Evolutionary conservation across 2,329 filamentous ascomycete genomes (phyloP).

Genomic region (Fusarium duplospermum): DNA sequence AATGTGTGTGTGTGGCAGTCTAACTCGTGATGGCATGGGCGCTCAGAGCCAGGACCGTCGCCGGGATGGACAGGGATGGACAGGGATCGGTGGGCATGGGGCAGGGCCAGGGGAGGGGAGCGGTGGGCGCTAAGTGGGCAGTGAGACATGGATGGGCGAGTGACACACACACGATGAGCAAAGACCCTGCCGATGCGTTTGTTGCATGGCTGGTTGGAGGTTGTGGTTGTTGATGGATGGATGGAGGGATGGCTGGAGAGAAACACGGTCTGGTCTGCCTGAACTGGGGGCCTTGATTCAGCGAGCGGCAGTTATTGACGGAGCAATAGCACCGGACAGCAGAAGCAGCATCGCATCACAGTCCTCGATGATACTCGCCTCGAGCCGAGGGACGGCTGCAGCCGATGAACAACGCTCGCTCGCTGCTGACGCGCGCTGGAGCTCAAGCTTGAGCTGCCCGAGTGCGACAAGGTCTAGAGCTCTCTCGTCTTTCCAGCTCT

Average conservation of each 20-base stretch:
- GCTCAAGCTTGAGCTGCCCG: constrained; percentile 17
- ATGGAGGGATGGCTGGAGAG: background rate
- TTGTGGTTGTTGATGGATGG: background rate
- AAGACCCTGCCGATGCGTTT: constrained; percentile 27
- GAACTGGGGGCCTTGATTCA: background rate
- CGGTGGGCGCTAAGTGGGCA: constrained; percentile 42
- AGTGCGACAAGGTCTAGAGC: constrained; percentile 22
- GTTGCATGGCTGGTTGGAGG: constrained; percentile 11
- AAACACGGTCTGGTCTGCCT: background rate
- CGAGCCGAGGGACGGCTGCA: constrained; percentile 13
- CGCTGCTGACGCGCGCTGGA: constrained; percentile 9
- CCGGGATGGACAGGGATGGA: constrained; percentile 25
- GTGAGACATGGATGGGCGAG: constrained; percentile 44
- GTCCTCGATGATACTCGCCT: background rate
- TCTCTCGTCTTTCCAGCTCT: constrained; percentile 7
- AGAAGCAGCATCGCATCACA: background rate
- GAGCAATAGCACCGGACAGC: background rate
- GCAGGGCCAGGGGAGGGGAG: constrained; percentile 25
- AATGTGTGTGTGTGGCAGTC: constrained; percentile 8
- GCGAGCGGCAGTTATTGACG: background rate
- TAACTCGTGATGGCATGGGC: constrained; percentile 41
- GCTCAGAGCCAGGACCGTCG: constrained; percentile 16
- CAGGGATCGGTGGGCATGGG: constrained; percentile 38
- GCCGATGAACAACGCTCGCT: background rate
- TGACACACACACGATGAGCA: constrained; percentile 36